A percentile compares a stretch with the other conserved stretches of the same genome.
Conservation (phyloP, 371 early-diverging fungal genomes). For the Blastocladiella emersonii region DNA sequence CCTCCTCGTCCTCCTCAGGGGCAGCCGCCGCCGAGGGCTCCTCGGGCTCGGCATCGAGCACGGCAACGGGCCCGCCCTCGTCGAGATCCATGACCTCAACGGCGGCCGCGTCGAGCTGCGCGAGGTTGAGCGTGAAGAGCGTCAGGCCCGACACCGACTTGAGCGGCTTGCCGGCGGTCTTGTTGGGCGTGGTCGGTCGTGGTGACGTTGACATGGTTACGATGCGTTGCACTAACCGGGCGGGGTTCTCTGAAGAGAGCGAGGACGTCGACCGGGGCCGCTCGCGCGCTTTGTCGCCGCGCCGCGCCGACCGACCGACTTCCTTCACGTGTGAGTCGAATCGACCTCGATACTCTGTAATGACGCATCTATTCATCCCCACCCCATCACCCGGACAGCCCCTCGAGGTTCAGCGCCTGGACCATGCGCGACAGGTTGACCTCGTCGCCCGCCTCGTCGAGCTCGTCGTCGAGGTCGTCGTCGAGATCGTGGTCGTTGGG, state of each 20-base stretch:
- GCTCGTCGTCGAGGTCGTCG: conserved; percentile 10
- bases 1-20: background rate
- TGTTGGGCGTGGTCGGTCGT: no score
- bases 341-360: no score
- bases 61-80: background rate
- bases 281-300: no score
- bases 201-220: no score
- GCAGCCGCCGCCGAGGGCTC: background rate
- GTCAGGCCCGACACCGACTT: no score
- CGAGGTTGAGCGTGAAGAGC: background rate
- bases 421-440: conserved; percentile 8
- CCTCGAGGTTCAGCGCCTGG: conserved; percentile 3
- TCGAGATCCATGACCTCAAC: background rate
- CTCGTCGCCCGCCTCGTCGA: conserved; percentile 13
- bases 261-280: no score
- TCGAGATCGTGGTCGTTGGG: conserved; percentile 11
- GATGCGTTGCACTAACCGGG: no score
- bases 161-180: no score
- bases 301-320: no score
- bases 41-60: background rate
- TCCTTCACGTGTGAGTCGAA: no score
- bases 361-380: no score
- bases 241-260: no score
- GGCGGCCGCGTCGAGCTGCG: background rate
- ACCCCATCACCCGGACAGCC: background rate